Base-by-base conservation (phyloP, 1,284 basidiomycete genomes). In the Trametes versicolor region DNA sequence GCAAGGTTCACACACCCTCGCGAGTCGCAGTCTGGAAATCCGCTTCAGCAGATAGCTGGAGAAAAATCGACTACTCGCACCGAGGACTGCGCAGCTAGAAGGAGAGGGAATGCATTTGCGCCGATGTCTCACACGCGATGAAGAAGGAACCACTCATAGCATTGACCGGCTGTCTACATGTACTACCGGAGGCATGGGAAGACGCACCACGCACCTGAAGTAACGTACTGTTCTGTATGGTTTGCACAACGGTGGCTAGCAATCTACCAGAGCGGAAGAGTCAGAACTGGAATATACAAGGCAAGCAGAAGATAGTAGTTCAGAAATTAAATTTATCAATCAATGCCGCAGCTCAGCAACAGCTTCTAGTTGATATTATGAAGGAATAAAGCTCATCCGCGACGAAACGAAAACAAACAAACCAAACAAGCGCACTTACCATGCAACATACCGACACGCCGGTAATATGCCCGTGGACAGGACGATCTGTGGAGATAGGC, bases 331-430 rank as follows among this genome's bases (percentile, higher is more conserved):
- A 48, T 25, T 47, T 66, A 80, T 66, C 78, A 85, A 87, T 90
- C 89, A 85, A 81, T 61, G 86, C 86, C 81, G 74, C 81, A 82
- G 85, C 87, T 91, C 85, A 89, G 86, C 76, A 91, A 91, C 90
- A 91, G 90, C 89, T 90, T 91, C 90, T 91, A 91, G 90, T 91
- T 90, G 89, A 90, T 89, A 80, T 76, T 83, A 12, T 79, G 80
- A 80, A 81, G 25, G 77, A 69, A 64, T 58, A 60, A 50, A 64
- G 71, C 63, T 82, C 81, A 79, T 86, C 85, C 70, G 72, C 41
- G n/a, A 63, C 39, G 39, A 48, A 39, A 50, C 27, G 23, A 63
- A 50, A 57, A 53, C 37, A 27, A 59, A 54, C 41, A n/a, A 19
- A 29, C 17, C 6, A 13, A 25, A 29, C 25, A 2, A n/a, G 12